Percentiles rank a stretch among this genome's conserved stretches.
Evolutionary conservation across 805 yeast genomes (phyloP).

Genomic region (Metschnikowia similis): DNA sequence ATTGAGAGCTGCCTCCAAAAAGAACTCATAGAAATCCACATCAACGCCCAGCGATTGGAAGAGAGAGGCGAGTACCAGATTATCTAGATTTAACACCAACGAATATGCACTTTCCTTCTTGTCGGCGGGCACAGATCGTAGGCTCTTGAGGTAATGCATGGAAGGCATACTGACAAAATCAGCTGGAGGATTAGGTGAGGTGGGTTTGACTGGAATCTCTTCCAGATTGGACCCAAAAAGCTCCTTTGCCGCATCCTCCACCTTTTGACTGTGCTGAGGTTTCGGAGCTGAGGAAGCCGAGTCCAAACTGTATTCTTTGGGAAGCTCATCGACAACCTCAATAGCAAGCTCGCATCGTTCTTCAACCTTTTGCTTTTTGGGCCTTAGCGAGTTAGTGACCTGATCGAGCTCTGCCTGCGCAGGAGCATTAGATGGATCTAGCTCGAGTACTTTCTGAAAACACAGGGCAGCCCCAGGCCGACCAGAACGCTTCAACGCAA

Average conservation of each 20-base stretch:
- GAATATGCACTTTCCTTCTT: constrained; percentile 29
- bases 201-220: not conserved
- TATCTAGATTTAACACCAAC: constrained; percentile 31
- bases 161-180: constrained; percentile 20
- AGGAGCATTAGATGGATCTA: constrained; percentile 40
- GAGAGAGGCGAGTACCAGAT: constrained; percentile 21
- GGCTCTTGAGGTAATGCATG: constrained; percentile 22
- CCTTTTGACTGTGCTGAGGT: not conserved
- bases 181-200: not conserved
- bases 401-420: constrained; percentile 34
- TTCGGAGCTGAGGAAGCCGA: not conserved
- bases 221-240: constrained; percentile 6
- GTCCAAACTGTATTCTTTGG: constrained; percentile 19
- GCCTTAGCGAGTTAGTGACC: not conserved
- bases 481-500: constrained; percentile 32
- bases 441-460: constrained; percentile 32
- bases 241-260: constrained; percentile 7
- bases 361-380: constrained; percentile 12
- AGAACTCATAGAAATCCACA: constrained; percentile 43
- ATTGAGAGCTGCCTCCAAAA: constrained; percentile 37
- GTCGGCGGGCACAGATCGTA: constrained; percentile 24
- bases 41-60: constrained; percentile 48
- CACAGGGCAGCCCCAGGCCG: constrained; percentile 22
- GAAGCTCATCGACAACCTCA: constrained; percentile 42
- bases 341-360: constrained; percentile 25